Evolutionary conservation across 257 asterid species (phyloP).

Genomic region (Nicotiana sylvestris): DNA sequence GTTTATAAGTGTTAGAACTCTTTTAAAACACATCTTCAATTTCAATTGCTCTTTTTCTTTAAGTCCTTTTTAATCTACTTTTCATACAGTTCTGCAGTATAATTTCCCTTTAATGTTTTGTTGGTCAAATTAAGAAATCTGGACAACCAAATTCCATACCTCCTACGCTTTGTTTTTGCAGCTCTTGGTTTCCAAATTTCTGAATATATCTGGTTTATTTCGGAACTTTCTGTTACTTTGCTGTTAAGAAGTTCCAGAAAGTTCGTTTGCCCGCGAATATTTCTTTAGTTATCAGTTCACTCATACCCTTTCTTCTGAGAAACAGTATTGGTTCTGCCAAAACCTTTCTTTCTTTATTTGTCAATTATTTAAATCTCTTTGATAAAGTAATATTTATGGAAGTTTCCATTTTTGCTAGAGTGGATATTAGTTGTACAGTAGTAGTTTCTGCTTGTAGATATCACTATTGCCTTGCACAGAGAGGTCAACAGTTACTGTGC

Average conservation of each 20-base stretch:
- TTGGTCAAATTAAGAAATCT: background rate
- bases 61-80: background rate
- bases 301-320: conserved; percentile 13
- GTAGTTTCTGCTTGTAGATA: conserved; percentile 3
- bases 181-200: background rate
- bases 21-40: background rate
- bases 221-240: background rate
- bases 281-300: background rate
- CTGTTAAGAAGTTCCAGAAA: conserved; percentile 20
- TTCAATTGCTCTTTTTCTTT: background rate
- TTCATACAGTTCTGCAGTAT: background rate
- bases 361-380: background rate
- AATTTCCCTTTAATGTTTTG: background rate
- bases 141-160: background rate
- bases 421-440: background rate
- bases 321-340: conserved; percentile 21
- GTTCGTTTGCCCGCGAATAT: conserved; percentile 6
- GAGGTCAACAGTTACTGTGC: background rate
- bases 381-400: conserved; percentile 20
- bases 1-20: background rate
- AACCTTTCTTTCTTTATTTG: background rate
- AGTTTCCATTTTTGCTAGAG: conserved; percentile 15
- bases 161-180: background rate
- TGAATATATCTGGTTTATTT: background rate
- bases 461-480: conserved; percentile 4